These are phyloP conservation scores for Jamesozyma piceae DNA, from an alignment of 805 yeast genomes.

Conservation along the genomic window DNA sequence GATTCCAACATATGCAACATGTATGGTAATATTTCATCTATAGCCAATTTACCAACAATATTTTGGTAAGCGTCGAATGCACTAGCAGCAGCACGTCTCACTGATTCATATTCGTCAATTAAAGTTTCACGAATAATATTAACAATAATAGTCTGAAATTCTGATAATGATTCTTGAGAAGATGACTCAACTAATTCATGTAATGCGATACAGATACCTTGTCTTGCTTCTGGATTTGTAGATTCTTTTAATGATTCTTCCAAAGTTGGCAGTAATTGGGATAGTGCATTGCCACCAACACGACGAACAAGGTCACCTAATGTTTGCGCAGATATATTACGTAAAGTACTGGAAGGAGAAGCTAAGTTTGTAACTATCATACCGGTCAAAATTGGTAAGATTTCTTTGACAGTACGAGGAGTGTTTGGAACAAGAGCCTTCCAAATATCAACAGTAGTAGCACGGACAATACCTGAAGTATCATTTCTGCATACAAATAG, in stretches of 20 bases:
- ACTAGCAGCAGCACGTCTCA: slow-evolving; percentile 83
- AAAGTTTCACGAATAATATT: slow-evolving; percentile 69
- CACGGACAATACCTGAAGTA: slow-evolving; percentile 75
- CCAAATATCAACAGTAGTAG: slow-evolving; percentile 91
- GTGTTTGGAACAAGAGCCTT: slow-evolving; percentile 92
- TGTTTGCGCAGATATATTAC: slow-evolving; percentile 85
- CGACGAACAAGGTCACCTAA: slow-evolving; percentile 91
- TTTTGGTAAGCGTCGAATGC: slow-evolving; percentile 85
- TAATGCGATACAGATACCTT: slow-evolving; percentile 93
- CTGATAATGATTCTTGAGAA: slow-evolving; percentile 46
- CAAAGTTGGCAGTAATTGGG: slow-evolving; percentile 77
- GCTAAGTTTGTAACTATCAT: slow-evolving; percentile 78
- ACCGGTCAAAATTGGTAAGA: slow-evolving; percentile 71
- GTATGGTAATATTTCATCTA: slow-evolving; percentile 82
- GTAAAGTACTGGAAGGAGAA: slow-evolving; percentile 65
- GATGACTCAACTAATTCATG: slow-evolving; percentile 77
- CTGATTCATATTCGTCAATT: slow-evolving; percentile 61
- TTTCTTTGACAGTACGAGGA: slow-evolving; percentile 88
- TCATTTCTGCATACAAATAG: slow-evolving; percentile 92
- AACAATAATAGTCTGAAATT: slow-evolving; percentile 61
- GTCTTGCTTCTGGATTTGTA: slow-evolving; percentile 73
- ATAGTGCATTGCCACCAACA: slow-evolving; percentile 80
- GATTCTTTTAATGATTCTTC: slow-evolving; percentile 51
- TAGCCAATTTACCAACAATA: slow-evolving; percentile 71
- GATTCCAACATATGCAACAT: slow-evolving; percentile 60